Conservation (phyloP, 225 moss, liverwort and hornwort species). For the Asterella californica region DNA sequence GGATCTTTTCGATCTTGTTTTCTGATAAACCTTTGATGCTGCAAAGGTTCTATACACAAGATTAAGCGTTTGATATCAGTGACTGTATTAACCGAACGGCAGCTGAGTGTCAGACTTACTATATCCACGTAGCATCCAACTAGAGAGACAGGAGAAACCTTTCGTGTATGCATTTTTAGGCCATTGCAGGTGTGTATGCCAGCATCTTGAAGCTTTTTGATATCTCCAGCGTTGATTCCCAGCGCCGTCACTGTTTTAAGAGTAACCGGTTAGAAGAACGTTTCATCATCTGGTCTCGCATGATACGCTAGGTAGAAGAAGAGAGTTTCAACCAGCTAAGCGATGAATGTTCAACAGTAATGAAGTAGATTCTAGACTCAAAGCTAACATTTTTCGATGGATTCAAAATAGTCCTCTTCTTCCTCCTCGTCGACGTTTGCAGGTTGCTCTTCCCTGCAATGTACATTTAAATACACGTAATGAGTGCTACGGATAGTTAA, state of each 20-base stretch:
- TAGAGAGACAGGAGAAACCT: constrained; percentile 41
- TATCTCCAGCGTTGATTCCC: constrained; percentile 86
- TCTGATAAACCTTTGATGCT: constrained; percentile 89
- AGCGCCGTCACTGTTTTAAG: constrained; percentile 60
- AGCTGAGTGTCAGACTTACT: not conserved
- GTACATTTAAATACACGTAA: not conserved
- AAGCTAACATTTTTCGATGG: too few species aligned
- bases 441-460: constrained; percentile 25
- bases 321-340: not conserved
- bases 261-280: not conserved
- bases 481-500: not conserved
- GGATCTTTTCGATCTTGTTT: constrained; percentile 88
- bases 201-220: constrained; percentile 88
- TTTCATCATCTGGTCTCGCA: not conserved
- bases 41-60: constrained; percentile 49
- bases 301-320: not conserved
- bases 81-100: not conserved
- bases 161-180: constrained; percentile 87
- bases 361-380: not conserved
- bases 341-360: too few species aligned
- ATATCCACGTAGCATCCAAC: not conserved
- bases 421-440: constrained; percentile 42
- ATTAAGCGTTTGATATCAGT: not conserved
- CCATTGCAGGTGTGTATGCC: constrained; percentile 92
- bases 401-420: constrained; percentile 72